Evolutionary conservation across 768 basidiomycete genomes (phyloP), one percentile per base, ranked within the genome.

Genomic region (Lactarius akahatsu): DNA sequence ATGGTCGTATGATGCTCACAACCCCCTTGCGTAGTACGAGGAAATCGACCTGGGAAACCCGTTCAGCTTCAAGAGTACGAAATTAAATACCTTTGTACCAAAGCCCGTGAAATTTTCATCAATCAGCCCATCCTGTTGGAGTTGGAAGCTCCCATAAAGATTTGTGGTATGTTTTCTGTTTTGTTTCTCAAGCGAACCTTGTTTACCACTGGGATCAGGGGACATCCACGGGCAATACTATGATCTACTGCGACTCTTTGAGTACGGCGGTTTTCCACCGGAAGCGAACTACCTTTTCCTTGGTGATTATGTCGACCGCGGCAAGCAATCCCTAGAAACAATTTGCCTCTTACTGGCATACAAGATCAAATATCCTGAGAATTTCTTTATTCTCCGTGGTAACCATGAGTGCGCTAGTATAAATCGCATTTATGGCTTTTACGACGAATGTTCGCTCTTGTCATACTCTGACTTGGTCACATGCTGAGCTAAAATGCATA

Each of bases 311-410:
- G 96, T 99, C 74, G 96, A 99, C 81, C 90, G 96, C 77, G 96
- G 96, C 73, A 99, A 99, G 79, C 96, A 99, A 78, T 94, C 92
- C 57, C 85, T 99, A 74, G 96, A 99, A 81, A 99, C 96, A n/a
- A 99, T 99, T 77, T 98, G 96, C 77, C 88, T 99, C 56, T 85
- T 99, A 66, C 88, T 99, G 71, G 96, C 96, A 56, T 99, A 99
- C 91, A 99, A 99, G 86, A 96, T 96, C 85, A 99, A 98, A 85
- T 99, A 98, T 83, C 96, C 96, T 61, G 96, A 99, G 86, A 99
- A 99, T 84, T 99, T 99, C 82, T 99, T 99, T 83, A 96, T 99
- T 77, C 86, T 99, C 69, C 84, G 96, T 73, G 96, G 96, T 72
- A 99, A 99, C 81, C 96, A 99, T 79, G 96, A 99, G 80, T 97